phyloP scores from a whole-genome alignment of 768 basidiomycete species.

The Phylloporus rhodoxanthus region DNA sequence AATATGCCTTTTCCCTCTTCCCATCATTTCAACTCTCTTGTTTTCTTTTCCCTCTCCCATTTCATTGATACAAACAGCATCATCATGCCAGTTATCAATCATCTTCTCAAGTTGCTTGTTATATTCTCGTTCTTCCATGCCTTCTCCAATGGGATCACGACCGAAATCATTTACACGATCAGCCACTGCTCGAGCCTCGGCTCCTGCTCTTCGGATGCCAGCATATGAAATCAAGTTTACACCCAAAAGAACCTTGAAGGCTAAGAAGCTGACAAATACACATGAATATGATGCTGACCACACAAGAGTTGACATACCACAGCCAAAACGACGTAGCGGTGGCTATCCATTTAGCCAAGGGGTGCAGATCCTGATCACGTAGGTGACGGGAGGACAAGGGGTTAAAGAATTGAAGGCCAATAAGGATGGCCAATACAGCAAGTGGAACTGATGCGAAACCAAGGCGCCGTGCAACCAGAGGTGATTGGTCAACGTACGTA shows the following conservation, averaged over 20 bases:
- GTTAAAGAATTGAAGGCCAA: conserved; percentile 65
- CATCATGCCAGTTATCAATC: conserved; percentile 63
- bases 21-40: conserved; percentile 16
- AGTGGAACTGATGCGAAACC: conserved; percentile 93
- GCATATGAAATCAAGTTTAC: conserved; percentile 84
- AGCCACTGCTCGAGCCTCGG: conserved; percentile 68
- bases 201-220: conserved; percentile 61
- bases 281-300: neutral
- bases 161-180: conserved; percentile 85
- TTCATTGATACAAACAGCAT: conserved; percentile 60
- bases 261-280: conserved; percentile 54
- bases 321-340: conserved; percentile 74
- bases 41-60: conserved; percentile 53
- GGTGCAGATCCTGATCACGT: conserved; percentile 32
- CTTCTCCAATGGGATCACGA: conserved; percentile 87
- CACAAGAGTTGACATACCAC: conserved; percentile 54
- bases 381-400: conserved; percentile 50
- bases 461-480: conserved; percentile 85
- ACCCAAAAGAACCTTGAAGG: conserved; percentile 89
- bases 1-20: conserved; percentile 44
- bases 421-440: conserved; percentile 73
- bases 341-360: conserved; percentile 53
- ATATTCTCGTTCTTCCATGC: conserved; percentile 81
- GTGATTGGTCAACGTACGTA: conserved; percentile 91
- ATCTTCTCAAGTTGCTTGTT: conserved; percentile 74